phyloP scores from a whole-genome alignment of 306 rosid genomes.

The Dalbergia cochinchinensis region DNA sequence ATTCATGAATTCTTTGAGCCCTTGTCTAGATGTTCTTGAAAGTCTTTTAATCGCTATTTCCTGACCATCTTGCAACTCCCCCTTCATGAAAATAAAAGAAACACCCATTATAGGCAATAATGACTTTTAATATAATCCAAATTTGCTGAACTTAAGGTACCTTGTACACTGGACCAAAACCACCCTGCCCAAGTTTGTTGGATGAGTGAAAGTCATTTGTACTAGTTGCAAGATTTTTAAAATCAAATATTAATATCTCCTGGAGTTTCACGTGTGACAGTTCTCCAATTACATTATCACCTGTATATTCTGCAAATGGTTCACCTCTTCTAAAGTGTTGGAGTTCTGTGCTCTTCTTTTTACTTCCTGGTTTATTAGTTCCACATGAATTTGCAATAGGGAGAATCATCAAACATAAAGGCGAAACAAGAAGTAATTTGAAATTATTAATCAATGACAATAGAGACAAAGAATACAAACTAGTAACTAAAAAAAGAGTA shows the following conservation, averaged over 20 bases:
- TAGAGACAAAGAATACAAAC: too few relatives aligned
- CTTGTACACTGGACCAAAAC: slow-evolving; percentile 49
- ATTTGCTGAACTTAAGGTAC: slow-evolving; percentile 10
- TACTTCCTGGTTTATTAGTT: not conserved
- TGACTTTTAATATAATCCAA: not conserved
- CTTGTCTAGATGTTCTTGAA: slow-evolving; percentile 49
- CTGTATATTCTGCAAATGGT: not conserved
- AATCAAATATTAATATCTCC: slow-evolving; percentile 25
- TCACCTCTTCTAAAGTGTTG: not conserved
- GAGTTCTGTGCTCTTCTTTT: not conserved
- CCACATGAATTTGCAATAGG: not conserved
- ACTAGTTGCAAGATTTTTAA: slow-evolving; percentile 17
- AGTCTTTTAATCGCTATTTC: slow-evolving; percentile 53
- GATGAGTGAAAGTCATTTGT: slow-evolving; percentile 40
- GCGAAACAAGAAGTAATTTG: not conserved
- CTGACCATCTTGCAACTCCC: slow-evolving; percentile 36
- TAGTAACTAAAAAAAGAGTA: too few relatives aligned
- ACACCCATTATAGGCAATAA: not conserved
- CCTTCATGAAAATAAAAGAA: slow-evolving; percentile 18
- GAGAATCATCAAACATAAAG: not conserved
- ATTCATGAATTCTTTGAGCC: slow-evolving; percentile 48
- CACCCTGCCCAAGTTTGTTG: slow-evolving; percentile 45
- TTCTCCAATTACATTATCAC: slow-evolving; percentile 1
- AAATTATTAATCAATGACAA: not conserved
- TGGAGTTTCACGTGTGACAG: slow-evolving; percentile 30